A percentile compares a stretch with the other conserved stretches of the same genome.
Evolutionary conservation across 1,284 basidiomycete species (phyloP).

Genomic region (Sanghuangporus weigelae): DNA sequence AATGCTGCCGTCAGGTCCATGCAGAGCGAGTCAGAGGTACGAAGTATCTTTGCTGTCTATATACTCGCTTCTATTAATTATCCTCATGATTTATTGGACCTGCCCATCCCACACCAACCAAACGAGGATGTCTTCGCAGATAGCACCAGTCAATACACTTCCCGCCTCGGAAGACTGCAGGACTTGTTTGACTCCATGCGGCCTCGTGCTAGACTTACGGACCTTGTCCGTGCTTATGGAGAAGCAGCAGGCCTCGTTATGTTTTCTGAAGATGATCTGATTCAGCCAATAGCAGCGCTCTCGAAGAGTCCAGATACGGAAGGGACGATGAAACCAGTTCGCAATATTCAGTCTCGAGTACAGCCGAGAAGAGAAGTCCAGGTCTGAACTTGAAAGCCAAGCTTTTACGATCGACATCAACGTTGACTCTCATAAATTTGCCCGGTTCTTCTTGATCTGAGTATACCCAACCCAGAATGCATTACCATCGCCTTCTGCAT

Average conservation of each 20-base stretch:
- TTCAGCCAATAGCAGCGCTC: background rate
- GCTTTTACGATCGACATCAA: background rate
- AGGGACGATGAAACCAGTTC: background rate
- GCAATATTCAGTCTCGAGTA: slow-evolving; percentile 14
- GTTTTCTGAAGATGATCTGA: background rate
- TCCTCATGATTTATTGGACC: slow-evolving; percentile 16
- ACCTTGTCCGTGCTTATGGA: slow-evolving; percentile 15
- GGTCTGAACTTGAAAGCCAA: slow-evolving; percentile 3
- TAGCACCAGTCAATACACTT: slow-evolving; percentile 20
- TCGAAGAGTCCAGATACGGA: background rate
- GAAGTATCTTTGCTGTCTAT: background rate
- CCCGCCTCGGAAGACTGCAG: slow-evolving; percentile 18
- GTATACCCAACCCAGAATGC: too few relatives aligned
- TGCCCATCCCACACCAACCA: slow-evolving; percentile 20
- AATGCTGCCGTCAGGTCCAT: slow-evolving; percentile 15
- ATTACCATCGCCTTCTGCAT: background rate
- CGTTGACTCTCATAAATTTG: background rate
- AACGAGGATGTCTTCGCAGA: slow-evolving; percentile 22
- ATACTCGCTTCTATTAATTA: background rate
- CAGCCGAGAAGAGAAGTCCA: slow-evolving; percentile 13
- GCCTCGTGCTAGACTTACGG: slow-evolving; percentile 14
- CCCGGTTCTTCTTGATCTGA: background rate
- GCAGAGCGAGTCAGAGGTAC: slow-evolving; percentile 20
- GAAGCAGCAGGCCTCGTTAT: slow-evolving; percentile 11
- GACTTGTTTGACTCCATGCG: slow-evolving; percentile 21